Evolutionary conservation across 345 rosid species (phyloP).

Genomic region (Sisymbrium altissimum): DNA sequence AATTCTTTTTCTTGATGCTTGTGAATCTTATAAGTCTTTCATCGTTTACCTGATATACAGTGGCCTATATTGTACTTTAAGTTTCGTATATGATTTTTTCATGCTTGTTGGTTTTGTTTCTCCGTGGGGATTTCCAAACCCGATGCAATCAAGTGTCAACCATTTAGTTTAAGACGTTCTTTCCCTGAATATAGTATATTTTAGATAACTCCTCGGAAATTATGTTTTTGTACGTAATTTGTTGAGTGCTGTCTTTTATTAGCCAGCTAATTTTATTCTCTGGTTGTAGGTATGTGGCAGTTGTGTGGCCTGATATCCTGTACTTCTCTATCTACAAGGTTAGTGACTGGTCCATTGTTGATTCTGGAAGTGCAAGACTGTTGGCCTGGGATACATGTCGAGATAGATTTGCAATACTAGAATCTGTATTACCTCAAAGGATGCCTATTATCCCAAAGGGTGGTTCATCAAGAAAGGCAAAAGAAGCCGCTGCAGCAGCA

Average conservation of each 20-base stretch:
- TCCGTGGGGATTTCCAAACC: neutral
- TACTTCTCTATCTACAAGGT: conserved; percentile 93
- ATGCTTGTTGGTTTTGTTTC: conserved; percentile 1
- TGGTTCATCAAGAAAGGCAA: conserved; percentile 85
- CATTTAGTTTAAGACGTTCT: neutral
- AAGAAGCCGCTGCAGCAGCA: conserved; percentile 97
- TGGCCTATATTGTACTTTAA: neutral
- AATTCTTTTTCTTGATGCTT: conserved; percentile 12
- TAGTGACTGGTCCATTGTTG: conserved; percentile 95
- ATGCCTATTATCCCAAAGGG: conserved; percentile 87
- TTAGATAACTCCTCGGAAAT: neutral
- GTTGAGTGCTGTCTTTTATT: conserved; percentile 2
- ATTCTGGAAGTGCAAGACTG: conserved; percentile 95
- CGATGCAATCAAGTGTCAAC: neutral
- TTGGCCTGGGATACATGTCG: conserved; percentile 96
- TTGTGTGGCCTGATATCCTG: conserved; percentile 98
- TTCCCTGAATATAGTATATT: neutral
- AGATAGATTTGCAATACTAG: conserved; percentile 92
- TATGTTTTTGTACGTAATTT: neutral
- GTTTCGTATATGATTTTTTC: neutral
- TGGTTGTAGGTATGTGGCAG: conserved; percentile 80
- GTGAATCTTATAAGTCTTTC: neutral
- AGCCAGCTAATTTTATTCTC: conserved; percentile 20
- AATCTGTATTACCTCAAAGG: conserved; percentile 76
- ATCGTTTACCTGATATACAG: neutral